Evolutionary conservation across 129 eudicot genomes (phyloP).

Genomic region (Centella asiatica): DNA sequence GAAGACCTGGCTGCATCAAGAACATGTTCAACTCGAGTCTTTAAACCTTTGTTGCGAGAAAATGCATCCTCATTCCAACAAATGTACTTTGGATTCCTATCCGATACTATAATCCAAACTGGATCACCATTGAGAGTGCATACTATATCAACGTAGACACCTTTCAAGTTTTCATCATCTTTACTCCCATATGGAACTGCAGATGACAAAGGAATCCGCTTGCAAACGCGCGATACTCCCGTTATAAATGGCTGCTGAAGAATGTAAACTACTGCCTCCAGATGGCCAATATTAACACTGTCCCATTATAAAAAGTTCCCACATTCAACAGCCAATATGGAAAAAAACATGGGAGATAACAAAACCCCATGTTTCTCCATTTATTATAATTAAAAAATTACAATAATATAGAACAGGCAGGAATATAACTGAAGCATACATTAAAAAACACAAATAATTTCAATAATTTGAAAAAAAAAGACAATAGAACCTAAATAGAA

Average conservation of each 20-base stretch:
- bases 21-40: slow-evolving; percentile 32
- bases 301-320: not conserved
- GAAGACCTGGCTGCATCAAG: slow-evolving; percentile 57
- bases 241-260: slow-evolving; percentile 65
- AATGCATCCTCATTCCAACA: slow-evolving; percentile 45
- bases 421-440: no score
- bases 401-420: no score
- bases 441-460: no score
- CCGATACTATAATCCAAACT: slow-evolving; percentile 84
- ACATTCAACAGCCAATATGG: no score
- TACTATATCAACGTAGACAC: slow-evolving; percentile 69
- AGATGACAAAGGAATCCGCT: slow-evolving; percentile 36
- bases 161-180: slow-evolving; percentile 14
- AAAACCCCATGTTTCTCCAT: no score
- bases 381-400: no score
- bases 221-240: slow-evolving; percentile 91
- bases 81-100: slow-evolving; percentile 77
- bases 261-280: slow-evolving; percentile 70
- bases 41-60: slow-evolving; percentile 51
- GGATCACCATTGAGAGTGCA: slow-evolving; percentile 63
- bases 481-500: no score
- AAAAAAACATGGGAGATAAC: no score
- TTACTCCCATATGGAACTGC: slow-evolving; percentile 7
- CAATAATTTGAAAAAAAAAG: no score
- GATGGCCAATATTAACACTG: slow-evolving; percentile 78